Conservation (phyloP, 2,329 filamentous ascomycete species). For the Trichoderma lentiforme region DNA sequence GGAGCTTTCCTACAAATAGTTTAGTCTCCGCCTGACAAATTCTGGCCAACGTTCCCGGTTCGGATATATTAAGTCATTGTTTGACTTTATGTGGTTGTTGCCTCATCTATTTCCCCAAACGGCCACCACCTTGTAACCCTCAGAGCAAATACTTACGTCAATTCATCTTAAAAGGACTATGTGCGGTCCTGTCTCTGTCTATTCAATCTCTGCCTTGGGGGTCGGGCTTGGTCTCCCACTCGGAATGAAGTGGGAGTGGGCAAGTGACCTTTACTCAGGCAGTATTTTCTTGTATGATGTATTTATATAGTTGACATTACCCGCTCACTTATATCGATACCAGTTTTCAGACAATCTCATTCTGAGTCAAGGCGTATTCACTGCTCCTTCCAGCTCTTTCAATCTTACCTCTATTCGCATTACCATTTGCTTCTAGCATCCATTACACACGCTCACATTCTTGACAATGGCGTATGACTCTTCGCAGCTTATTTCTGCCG, state of each 20-base stretch:
- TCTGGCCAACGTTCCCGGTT: not conserved
- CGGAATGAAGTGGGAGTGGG: not conserved
- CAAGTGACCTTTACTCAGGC: not conserved
- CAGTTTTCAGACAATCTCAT: not conserved
- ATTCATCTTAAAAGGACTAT: not conserved
- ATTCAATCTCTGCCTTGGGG: not conserved
- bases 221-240: not conserved
- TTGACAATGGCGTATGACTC: not conserved
- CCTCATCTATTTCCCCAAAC: not conserved
- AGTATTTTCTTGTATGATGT: not conserved
- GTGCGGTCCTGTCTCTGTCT: not conserved
- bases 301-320: not conserved
- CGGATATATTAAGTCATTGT: not conserved
- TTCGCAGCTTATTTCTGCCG: not conserved
- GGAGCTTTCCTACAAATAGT: not conserved
- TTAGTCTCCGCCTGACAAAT: not conserved
- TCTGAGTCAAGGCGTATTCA: not conserved
- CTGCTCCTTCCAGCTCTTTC: not conserved
- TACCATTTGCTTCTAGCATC: not conserved
- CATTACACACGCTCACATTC: not conserved
- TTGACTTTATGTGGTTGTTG: not conserved
- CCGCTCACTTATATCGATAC: not conserved
- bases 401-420: not conserved
- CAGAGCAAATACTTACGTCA: not conserved
- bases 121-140: not conserved